phyloP scores from a whole-genome alignment of 495 filamentous ascomycete species.

The Cenococcum geophilum region DNA sequence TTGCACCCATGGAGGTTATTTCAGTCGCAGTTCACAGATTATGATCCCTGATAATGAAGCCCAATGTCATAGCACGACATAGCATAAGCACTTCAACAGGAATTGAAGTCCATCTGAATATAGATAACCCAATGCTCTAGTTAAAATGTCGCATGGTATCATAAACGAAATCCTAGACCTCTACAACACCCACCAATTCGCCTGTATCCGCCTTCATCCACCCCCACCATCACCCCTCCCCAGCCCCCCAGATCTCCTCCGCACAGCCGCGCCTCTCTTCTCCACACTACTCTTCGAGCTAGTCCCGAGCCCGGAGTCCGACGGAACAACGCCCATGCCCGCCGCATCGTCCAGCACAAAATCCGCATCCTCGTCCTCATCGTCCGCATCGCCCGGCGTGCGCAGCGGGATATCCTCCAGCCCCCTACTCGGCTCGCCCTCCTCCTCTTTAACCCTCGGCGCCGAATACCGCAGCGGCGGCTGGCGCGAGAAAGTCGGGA shows the following conservation, averaged over 20 bases:
- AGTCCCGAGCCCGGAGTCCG: slow-evolving; percentile 41
- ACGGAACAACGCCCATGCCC: slow-evolving; percentile 4
- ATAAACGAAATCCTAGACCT: no score
- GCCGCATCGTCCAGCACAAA: slow-evolving; percentile 17
- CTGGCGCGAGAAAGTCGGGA: slow-evolving; percentile 51
- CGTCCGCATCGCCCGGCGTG: slow-evolving; percentile 36
- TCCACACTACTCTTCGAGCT: slow-evolving; percentile 37
- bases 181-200: no score
- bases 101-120: no score
- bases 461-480: slow-evolving; percentile 43
- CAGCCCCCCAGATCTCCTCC: neutral
- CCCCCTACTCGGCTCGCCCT: slow-evolving; percentile 14
- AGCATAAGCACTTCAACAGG: no score
- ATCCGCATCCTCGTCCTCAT: slow-evolving; percentile 38
- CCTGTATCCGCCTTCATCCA: neutral
- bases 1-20: no score
- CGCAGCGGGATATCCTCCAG: slow-evolving; percentile 20
- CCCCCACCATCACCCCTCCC: neutral
- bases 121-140: no score
- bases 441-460: slow-evolving; percentile 28
- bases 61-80: no score
- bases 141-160: no score
- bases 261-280: neutral
- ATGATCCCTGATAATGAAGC: no score
- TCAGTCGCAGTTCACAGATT: no score